Percentiles rank a stretch among this genome's conserved stretches.
Conservation (phyloP, 2,329 filamentous ascomycete genomes). For the Penicillium sp. region DNA sequence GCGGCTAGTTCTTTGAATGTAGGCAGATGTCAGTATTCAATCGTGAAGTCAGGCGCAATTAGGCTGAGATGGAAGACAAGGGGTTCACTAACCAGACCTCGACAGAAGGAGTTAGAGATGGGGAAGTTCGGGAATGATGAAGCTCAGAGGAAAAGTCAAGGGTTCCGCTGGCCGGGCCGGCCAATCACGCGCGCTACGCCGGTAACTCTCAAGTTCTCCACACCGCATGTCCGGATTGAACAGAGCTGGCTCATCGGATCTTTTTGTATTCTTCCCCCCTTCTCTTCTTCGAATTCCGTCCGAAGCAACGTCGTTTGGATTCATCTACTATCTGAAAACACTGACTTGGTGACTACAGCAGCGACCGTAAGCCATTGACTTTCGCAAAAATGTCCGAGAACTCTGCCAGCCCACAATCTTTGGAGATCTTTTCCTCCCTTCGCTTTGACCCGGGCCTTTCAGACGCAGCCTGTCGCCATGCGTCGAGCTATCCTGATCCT, state of each 20-base stretch:
- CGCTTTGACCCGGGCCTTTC: constrained; percentile 66
- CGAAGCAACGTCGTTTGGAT: background rate
- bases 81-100: constrained; percentile 25
- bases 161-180: constrained; percentile 26
- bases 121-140: constrained; percentile 29
- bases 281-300: constrained; percentile 15
- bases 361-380: constrained; percentile 20
- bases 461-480: constrained; percentile 27
- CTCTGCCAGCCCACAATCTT: constrained; percentile 31
- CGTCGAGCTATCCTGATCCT: constrained; percentile 39
- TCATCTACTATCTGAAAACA: background rate
- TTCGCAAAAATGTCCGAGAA: constrained; percentile 16
- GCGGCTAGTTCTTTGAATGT: constrained; percentile 12
- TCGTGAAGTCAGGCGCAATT: constrained; percentile 8
- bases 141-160: constrained; percentile 39
- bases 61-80: constrained; percentile 2
- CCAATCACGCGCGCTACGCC: constrained; percentile 34
- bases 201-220: constrained; percentile 21
- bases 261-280: constrained; percentile 14
- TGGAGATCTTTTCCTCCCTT: constrained; percentile 68
- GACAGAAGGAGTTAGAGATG: constrained; percentile 29
- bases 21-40: constrained; percentile 6
- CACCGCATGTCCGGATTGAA: constrained; percentile 16
- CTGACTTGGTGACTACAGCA: constrained; percentile 17
- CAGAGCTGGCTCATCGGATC: constrained; percentile 5